Evolutionary conservation across 2,329 filamentous ascomycete species (phyloP), one percentile per base, ranked within the genome.

Genomic region (Sporothrix luriei): DNA sequence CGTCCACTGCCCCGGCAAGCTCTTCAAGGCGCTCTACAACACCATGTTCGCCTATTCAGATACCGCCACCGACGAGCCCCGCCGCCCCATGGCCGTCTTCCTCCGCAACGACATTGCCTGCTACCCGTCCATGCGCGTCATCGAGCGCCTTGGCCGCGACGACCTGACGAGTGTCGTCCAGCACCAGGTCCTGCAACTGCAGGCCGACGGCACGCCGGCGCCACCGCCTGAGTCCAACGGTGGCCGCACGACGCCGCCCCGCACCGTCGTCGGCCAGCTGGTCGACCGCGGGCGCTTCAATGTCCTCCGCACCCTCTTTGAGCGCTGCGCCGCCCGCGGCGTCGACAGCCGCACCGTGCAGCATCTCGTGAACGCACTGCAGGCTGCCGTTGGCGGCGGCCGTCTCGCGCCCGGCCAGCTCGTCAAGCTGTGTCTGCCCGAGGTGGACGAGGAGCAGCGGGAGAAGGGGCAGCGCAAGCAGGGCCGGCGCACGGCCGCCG

Each of bases 21-120:
- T 93, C 46, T 99, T 98, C 86, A 97, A 97, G 79, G 87, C 88
- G 16, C 84, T 99, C 6, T 94, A 96, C 80, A 88, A 86, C 70
- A 89, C 90, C 73, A 87, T 93, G 73, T 91, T 98, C 79, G 90
- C 90, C 72, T 89, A 69, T 33, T 11, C 91, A 16, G 11, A 51
- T 16, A 13, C 13, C 49, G 49, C 19, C 48, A 43, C 11, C 16
- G 26, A 29, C 68, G 51, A 24, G 2, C 26, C 52, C 26, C 16
- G 1, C 24, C 49, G 38, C 19, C 73, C 73, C 33, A 91, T 98
- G 75, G 88, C 89, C 26, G 91, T 88, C 51, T 86, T 97, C 71
- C 87, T 94, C 6, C 90, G 93, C 70, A 98, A 98, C 77, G 94
- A 97, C 75, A 91, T 94, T 64, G 93, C 95, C 6, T 91, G 89